Conservation (phyloP, 768 basidiomycete species). For the Rhodotorula diobovata region DNA sequence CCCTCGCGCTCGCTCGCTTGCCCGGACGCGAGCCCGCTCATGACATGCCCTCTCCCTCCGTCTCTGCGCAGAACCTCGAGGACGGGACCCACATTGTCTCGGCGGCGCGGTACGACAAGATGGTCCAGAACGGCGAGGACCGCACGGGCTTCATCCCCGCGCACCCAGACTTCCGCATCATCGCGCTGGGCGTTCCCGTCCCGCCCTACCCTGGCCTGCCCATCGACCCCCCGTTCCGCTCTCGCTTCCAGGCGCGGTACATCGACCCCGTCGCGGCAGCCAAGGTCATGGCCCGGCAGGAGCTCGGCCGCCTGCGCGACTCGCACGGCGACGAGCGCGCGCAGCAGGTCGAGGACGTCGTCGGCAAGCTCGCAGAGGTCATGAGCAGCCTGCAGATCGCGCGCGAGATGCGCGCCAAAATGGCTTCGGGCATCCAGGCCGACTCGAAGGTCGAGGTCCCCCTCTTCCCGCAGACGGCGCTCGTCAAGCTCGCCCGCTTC, state of each 20-base stretch:
- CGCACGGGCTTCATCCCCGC: slow-evolving; percentile 16
- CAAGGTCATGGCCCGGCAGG: slow-evolving; percentile 18
- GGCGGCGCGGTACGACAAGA: slow-evolving; percentile 23
- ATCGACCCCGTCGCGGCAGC: slow-evolving; percentile 24
- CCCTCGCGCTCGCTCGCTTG: not conserved
- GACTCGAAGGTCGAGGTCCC: slow-evolving; percentile 17
- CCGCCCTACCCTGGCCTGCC: slow-evolving; percentile 35
- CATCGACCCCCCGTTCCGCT: slow-evolving; percentile 35
- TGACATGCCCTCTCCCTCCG: not conserved
- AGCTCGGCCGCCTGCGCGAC: not conserved
- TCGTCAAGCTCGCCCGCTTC: slow-evolving; percentile 31
- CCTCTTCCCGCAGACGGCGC: slow-evolving; percentile 31
- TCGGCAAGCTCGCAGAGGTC: slow-evolving; percentile 14
- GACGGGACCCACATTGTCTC: slow-evolving; percentile 37
- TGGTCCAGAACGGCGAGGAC: slow-evolving; percentile 19
- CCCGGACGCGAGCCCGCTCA: not conserved
- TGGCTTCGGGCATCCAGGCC: slow-evolving; percentile 23
- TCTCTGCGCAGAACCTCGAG: slow-evolving; percentile 15
- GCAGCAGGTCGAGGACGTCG: not conserved
- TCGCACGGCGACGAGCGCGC: not conserved
- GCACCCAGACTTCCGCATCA: slow-evolving; percentile 25
- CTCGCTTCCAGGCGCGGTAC: slow-evolving; percentile 32
- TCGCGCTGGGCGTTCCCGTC: slow-evolving; percentile 32
- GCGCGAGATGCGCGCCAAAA: slow-evolving; percentile 31
- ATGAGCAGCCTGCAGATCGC: slow-evolving; percentile 13